A percentile compares a stretch with the other conserved stretches of the same genome.
phyloP scores from a whole-genome alignment of 768 basidiomycete species.

The Kwoniella sp. region DNA sequence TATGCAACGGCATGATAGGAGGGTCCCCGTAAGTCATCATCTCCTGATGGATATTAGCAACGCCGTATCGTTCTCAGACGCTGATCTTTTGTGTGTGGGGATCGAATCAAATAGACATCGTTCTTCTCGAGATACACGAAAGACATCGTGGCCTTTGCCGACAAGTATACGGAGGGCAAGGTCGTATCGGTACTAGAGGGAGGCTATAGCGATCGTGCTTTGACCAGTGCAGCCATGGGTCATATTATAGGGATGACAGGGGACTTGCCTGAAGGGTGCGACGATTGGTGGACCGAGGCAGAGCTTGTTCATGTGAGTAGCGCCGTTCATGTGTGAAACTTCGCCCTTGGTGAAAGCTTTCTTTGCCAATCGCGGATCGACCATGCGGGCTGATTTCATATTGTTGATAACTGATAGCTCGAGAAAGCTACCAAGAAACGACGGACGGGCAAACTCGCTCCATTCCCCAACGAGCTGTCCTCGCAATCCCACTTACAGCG shows the following conservation, averaged over 20 bases:
- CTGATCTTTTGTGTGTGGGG: neutral
- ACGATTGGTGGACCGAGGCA: slow-evolving; percentile 41
- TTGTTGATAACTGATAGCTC: slow-evolving; percentile 38
- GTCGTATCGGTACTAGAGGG: slow-evolving; percentile 90
- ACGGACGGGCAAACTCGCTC: slow-evolving; percentile 45
- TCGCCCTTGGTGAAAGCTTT: no score
- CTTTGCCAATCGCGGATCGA: no score
- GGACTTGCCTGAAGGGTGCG: slow-evolving; percentile 11
- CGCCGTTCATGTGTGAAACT: neutral
- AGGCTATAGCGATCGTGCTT: slow-evolving; percentile 87
- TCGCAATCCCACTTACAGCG: slow-evolving; percentile 31
- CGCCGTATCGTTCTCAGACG: neutral
- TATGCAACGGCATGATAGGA: slow-evolving; percentile 91
- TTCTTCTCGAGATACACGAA: slow-evolving; percentile 83
- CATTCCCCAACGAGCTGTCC: slow-evolving; percentile 39
- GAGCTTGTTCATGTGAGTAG: slow-evolving; percentile 42
- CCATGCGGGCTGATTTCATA: no score
- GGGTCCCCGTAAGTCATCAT: slow-evolving; percentile 64
- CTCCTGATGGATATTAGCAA: neutral
- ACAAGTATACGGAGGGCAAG: slow-evolving; percentile 67
- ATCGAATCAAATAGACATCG: slow-evolving; percentile 57
- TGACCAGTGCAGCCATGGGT: slow-evolving; percentile 80
- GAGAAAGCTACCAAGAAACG: slow-evolving; percentile 51
- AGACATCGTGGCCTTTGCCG: slow-evolving; percentile 69
- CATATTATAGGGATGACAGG: slow-evolving; percentile 70